Base-by-base conservation (phyloP, 1,284 basidiomycete genomes). In the Xerocomus nothofagi region DNA sequence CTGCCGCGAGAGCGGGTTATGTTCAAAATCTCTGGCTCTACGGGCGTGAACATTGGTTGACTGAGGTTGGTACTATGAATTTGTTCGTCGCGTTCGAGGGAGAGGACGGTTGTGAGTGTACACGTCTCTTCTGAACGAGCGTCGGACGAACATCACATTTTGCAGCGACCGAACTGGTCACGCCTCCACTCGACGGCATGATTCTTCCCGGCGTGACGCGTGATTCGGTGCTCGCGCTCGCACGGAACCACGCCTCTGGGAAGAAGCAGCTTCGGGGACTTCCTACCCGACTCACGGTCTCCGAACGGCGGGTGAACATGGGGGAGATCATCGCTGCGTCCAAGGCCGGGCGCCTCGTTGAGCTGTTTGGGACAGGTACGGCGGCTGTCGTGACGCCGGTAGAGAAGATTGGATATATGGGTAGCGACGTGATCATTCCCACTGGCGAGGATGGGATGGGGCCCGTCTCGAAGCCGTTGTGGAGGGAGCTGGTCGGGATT, bases 51-150 rank as follows among this genome's bases (percentile, higher is more conserved):
- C 89, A 96, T 65, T 74, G 87, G 62, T 71, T 96, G 45, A 96
- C 93, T 0, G 94, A 91, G 73, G 89, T 93, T 29, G 95, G 95
- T 26, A 95, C 93, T 1, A 98, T 99, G 97, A 99, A 99, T 73
- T 74, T 96, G 63, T 97, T 98, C 56, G 81, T 92, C 37, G 93
- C 87, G 0, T 82, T 98, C 69, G 82, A 83, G 66, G 79, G 79
- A 24, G 76, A 81, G 10, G 82, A 93, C 59, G 93, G 91, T 33
- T 73, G 86, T 84, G 57, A 60, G 78, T 71, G 18, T 24, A 6
- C 49, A 1, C 21, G 14, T 36, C 26, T 23, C 40, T 11, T 29
- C 14, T 10, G 3, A 4, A 11, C 1, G 36, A 15, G 11, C 33
- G 11, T 34, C 20, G 30, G 23, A 37, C 39, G 42, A 38, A 31